Percentiles rank a stretch among this genome's conserved stretches.
phyloP scores from a whole-genome alignment of 176 grass and related monocot genomes.

The Aegilops bicornis region DNA sequence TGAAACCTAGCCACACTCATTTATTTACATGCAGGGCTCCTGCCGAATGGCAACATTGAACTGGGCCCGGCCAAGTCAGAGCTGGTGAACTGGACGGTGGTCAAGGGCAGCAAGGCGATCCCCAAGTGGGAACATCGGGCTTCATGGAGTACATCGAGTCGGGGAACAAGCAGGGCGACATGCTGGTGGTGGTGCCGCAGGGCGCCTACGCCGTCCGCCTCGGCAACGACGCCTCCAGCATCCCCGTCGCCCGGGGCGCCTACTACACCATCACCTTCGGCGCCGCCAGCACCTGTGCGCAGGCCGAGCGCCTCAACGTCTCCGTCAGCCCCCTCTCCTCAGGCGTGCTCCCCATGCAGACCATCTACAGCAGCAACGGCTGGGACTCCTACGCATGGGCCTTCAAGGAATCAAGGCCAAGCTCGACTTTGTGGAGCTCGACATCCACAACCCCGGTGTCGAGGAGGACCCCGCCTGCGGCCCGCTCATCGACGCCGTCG shows the following conservation, averaged over 20 bases:
- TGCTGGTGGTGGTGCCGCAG: slow-evolving; percentile 88
- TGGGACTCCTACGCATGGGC: slow-evolving; percentile 96
- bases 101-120: slow-evolving; percentile 47
- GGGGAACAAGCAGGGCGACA: slow-evolving; percentile 91
- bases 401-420: slow-evolving; percentile 49
- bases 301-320: slow-evolving; percentile 76
- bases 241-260: slow-evolving; percentile 43
- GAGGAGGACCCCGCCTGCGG: slow-evolving; percentile 93
- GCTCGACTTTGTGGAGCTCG: slow-evolving; percentile 44
- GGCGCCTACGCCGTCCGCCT: slow-evolving; percentile 82
- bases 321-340: slow-evolving; percentile 73
- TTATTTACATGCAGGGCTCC: slow-evolving; percentile 46
- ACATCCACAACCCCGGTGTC: slow-evolving; percentile 81
- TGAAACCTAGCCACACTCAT: no score
- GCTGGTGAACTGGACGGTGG: slow-evolving; percentile 71
- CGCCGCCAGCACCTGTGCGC: slow-evolving; percentile 87
- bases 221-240: slow-evolving; percentile 75
- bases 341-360: slow-evolving; percentile 83
- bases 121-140: slow-evolving; percentile 64
- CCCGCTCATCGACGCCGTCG: slow-evolving; percentile 80
- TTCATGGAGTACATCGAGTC: slow-evolving; percentile 96
- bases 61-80: slow-evolving; percentile 44
- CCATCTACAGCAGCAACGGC: slow-evolving; percentile 84
- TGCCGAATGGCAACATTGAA: slow-evolving; percentile 93
- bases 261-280: slow-evolving; percentile 95